A percentile compares a stretch with the other conserved stretches of the same genome.
phyloP scores from a whole-genome alignment of 208 protist genomes.

The Leishmania mexicana region DNA sequence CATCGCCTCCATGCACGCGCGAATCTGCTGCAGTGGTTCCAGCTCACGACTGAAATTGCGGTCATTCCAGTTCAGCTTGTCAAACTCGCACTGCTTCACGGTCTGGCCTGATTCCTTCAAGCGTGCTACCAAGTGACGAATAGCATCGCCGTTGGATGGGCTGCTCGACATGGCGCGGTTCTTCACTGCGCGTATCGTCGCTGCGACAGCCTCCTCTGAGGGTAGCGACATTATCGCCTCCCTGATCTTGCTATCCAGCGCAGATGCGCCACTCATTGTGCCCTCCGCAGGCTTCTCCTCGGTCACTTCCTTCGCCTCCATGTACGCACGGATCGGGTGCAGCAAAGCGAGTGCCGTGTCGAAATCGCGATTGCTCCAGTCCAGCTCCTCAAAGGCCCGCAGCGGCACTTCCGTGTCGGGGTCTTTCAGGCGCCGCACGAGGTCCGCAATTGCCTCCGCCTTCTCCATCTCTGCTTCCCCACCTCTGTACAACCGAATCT shows the following conservation, averaged over 20 bases:
- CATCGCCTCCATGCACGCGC: conserved; percentile 63
- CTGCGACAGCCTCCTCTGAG: conserved; percentile 32
- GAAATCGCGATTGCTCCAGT: conserved; percentile 59
- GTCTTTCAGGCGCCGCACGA: conserved; percentile 37
- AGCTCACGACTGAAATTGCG: conserved; percentile 55
- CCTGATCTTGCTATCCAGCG: conserved; percentile 39
- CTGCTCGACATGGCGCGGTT: conserved; percentile 12
- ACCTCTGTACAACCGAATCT: conserved; percentile 2
- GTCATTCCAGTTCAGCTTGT: conserved; percentile 58
- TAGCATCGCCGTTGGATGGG: conserved; percentile 42
- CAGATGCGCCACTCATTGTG: background rate
- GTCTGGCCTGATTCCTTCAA: conserved; percentile 28
- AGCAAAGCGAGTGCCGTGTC: conserved; percentile 40
- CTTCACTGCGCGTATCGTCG: conserved; percentile 29
- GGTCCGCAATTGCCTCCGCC: conserved; percentile 35
- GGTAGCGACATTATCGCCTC: conserved; percentile 45
- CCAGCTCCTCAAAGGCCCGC: conserved; percentile 42
- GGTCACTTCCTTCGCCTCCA: conserved; percentile 58
- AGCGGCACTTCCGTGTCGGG: conserved; percentile 36
- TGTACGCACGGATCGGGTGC: conserved; percentile 45
- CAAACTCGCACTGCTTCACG: conserved; percentile 34
- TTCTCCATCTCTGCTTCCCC: conserved; percentile 29
- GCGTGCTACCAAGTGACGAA: conserved; percentile 40
- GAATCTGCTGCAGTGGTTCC: conserved; percentile 41
- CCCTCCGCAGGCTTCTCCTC: conserved; percentile 13